Conservation (phyloP, 176 grass and related monocot species). For the Aegilops speltoides region DNA sequence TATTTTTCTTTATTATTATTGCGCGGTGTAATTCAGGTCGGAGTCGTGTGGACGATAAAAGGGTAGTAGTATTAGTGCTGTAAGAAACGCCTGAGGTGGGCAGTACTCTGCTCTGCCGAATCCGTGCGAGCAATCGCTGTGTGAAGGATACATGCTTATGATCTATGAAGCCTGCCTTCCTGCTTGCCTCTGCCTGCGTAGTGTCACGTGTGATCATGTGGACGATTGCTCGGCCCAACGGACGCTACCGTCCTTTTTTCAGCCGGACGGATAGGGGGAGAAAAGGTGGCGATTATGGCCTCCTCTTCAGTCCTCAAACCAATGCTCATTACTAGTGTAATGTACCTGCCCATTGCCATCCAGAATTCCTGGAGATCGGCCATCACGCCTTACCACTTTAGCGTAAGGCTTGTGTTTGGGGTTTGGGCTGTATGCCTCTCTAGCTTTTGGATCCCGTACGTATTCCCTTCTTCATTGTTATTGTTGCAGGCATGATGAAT, state of each 20-base stretch:
- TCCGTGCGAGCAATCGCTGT: no score
- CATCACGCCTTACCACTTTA: not conserved
- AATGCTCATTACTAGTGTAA: no score
- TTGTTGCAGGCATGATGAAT: not conserved
- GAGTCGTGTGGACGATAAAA: no score
- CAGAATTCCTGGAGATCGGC: not conserved
- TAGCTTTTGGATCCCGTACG: not conserved
- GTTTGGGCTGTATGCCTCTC: not conserved
- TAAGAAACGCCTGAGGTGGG: no score
- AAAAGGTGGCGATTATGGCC: conserved; percentile 26
- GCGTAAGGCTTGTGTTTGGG: no score
- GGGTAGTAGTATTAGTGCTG: no score
- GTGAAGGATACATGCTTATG: no score
- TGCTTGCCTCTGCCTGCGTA: no score
- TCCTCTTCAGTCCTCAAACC: not conserved
- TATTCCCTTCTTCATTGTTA: not conserved
- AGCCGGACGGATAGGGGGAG: not conserved
- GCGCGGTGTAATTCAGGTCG: no score
- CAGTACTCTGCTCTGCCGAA: no score
- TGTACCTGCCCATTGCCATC: not conserved
- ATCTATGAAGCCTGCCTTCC: no score
- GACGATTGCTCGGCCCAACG: not conserved
- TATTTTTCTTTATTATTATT: no score
- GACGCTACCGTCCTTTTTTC: not conserved
- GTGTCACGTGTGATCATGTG: conserved; percentile 12